phyloP scores from a whole-genome alignment of 345 rosid genomes.

The Populus alba region DNA sequence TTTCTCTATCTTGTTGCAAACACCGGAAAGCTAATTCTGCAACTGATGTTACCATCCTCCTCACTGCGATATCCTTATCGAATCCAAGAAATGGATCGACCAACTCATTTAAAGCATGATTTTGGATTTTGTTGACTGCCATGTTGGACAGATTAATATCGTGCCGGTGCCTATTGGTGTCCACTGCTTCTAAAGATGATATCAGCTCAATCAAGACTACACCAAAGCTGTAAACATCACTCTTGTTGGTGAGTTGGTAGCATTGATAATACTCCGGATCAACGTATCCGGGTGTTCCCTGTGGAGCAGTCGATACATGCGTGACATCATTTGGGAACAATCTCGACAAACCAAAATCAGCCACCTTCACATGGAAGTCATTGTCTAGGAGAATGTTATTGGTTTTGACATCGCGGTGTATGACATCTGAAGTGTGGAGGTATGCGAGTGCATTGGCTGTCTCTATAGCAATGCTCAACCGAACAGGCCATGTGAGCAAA shows the following conservation, averaged over 20 bases:
- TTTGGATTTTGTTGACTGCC: slow-evolving; percentile 73
- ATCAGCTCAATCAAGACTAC: slow-evolving; percentile 74
- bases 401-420: slow-evolving; percentile 87
- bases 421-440: slow-evolving; percentile 63
- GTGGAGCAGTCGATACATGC: slow-evolving; percentile 89
- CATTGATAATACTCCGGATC: slow-evolving; percentile 85
- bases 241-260: slow-evolving; percentile 73
- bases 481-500: slow-evolving; percentile 65
- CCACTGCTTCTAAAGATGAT: slow-evolving; percentile 68
- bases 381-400: slow-evolving; percentile 78
- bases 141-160: slow-evolving; percentile 74
- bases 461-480: slow-evolving; percentile 73
- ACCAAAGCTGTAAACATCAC: slow-evolving; percentile 92
- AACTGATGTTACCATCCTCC: slow-evolving; percentile 43
- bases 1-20: slow-evolving; percentile 69
- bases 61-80: slow-evolving; percentile 39
- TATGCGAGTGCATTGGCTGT: slow-evolving; percentile 67
- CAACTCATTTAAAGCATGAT: slow-evolving; percentile 55
- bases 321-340: slow-evolving; percentile 68
- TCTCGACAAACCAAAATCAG: slow-evolving; percentile 90
- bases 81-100: slow-evolving; percentile 67
- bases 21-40: slow-evolving; percentile 78
- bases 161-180: slow-evolving; percentile 54
- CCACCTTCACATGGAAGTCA: slow-evolving; percentile 65
- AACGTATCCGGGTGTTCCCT: slow-evolving; percentile 92